Evolutionary conservation across 208 protist genomes (phyloP).

Genomic region (Naegleria lovaniensis): DNA sequence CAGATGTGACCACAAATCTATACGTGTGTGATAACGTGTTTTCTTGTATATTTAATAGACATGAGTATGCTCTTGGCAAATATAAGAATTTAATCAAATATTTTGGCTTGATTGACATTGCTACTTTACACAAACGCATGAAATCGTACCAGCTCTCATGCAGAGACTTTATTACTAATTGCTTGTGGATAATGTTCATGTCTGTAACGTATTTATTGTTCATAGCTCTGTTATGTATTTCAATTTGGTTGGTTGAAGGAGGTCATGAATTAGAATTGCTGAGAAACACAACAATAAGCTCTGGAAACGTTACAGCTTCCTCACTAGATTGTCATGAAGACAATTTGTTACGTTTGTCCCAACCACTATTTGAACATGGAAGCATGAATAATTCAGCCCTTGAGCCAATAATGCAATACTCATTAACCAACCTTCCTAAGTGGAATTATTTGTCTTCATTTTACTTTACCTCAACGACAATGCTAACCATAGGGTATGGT

Average conservation of each 20-base stretch:
- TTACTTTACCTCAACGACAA: not conserved
- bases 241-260: not conserved
- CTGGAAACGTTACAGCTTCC: not conserved
- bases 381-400: not conserved
- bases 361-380: too few relatives aligned
- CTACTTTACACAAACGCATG: not conserved
- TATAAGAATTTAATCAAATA: not conserved
- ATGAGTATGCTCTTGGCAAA: not conserved
- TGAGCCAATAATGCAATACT: not conserved
- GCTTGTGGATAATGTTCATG: not conserved
- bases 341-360: too few relatives aligned
- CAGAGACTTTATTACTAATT: not conserved
- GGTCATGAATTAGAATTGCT: not conserved
- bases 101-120: not conserved
- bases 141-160: not conserved
- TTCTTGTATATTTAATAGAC: not conserved
- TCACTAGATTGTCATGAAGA: too few relatives aligned
- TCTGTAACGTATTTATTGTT: not conserved
- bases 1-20: not conserved
- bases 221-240: not conserved
- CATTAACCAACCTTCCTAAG: not conserved
- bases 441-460: not conserved
- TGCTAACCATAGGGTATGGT: not conserved
- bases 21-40: not conserved
- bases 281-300: not conserved